Evolutionary conservation across 768 basidiomycete species (phyloP).

Genomic region (Pleurotus cornucopiae): DNA sequence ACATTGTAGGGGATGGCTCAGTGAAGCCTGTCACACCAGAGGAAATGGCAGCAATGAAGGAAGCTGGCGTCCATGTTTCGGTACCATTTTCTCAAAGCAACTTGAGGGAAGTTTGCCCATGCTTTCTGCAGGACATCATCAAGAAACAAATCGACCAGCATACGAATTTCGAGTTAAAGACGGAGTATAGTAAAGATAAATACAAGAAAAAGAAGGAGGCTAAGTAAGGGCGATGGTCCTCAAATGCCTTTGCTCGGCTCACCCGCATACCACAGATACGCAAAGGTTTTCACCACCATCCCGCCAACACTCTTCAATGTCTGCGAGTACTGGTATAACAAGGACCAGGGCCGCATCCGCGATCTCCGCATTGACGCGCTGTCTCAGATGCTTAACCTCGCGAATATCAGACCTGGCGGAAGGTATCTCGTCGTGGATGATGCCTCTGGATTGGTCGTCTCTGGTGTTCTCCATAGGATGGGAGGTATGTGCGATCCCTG

Average conservation of each 20-base stretch:
- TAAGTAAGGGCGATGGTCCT: conserved; percentile 54
- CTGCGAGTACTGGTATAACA: conserved; percentile 83
- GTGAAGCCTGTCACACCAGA: conserved; percentile 80
- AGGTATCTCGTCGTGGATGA: conserved; percentile 88
- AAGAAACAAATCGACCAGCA: conserved; percentile 91
- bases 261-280: conserved; percentile 54
- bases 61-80: conserved; percentile 75
- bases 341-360: conserved; percentile 77
- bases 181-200: conserved; percentile 98
- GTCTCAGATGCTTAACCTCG: conserved; percentile 81
- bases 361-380: conserved; percentile 85
- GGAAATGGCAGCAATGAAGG: conserved; percentile 83
- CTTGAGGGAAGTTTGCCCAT: neutral
- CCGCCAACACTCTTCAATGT: conserved; percentile 87
- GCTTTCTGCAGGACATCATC: conserved; percentile 76
- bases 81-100: conserved; percentile 31
- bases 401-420: conserved; percentile 83
- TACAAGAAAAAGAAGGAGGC: conserved; percentile 96
- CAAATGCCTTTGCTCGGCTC: neutral
- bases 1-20: conserved; percentile 83
- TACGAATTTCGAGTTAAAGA: conserved; percentile 88
- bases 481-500: conserved; percentile 50
- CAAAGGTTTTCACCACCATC: conserved; percentile 81
- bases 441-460: conserved; percentile 82
- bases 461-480: conserved; percentile 81